Evolutionary conservation across 129 eudicot genomes (phyloP).

Genomic region (Erigeron canadensis): DNA sequence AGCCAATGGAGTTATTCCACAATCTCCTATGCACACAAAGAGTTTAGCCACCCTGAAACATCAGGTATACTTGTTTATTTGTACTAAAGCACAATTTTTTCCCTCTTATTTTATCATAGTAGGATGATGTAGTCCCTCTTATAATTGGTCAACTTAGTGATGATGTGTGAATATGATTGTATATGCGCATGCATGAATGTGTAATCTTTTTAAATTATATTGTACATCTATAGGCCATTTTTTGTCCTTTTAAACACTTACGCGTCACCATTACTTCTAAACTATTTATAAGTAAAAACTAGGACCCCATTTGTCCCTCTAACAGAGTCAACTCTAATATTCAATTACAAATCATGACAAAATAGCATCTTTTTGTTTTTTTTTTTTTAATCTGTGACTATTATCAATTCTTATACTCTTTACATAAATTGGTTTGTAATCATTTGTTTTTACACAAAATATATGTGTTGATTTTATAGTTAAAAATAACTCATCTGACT

Average conservation of each 20-base stretch:
- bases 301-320: slow-evolving; percentile 28
- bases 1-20: slow-evolving; percentile 96
- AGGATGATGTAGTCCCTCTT: slow-evolving; percentile 9
- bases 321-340: slow-evolving; percentile 24
- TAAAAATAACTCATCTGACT: slow-evolving; percentile 11
- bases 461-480: background rate
- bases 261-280: slow-evolving; percentile 3
- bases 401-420: background rate
- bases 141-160: slow-evolving; percentile 23
- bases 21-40: slow-evolving; percentile 98
- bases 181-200: slow-evolving; percentile 19
- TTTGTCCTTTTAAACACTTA: slow-evolving; percentile 9
- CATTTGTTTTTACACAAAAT: background rate
- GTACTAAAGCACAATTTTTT: background rate
- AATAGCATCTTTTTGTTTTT: background rate
- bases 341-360: background rate
- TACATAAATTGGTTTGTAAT: slow-evolving; percentile 6
- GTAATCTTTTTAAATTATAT: background rate
- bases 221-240: slow-evolving; percentile 12
- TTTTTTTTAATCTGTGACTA: background rate
- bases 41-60: slow-evolving; percentile 96
- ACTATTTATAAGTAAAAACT: slow-evolving; percentile 5
- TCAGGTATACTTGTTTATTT: slow-evolving; percentile 49
- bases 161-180: slow-evolving; percentile 23
- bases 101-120: slow-evolving; percentile 5